Conservation (phyloP, 345 rosid species). For the Citrus sinensis region DVS_A1.0 CM039168.1:1135501-1136000, state of each 20-base stretch:
- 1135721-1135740: too few species aligned
- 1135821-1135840: not conserved
- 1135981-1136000: not conserved
- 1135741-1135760: not conserved
- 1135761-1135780: not conserved
- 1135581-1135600: constrained; percentile 40
- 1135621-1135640: constrained; percentile 26
- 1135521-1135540: not conserved
- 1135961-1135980: too few species aligned
- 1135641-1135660: constrained; percentile 1
- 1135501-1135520: constrained; percentile 66
- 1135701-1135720: too few species aligned
- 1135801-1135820: not conserved
- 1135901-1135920: not conserved
- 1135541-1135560: constrained; percentile 3
- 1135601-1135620: constrained; percentile 29
- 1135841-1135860: not conserved
- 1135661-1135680: not conserved
- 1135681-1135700: not conserved
- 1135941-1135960: too few species aligned
- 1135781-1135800: not conserved
- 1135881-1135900: not conserved
- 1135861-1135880: not conserved
- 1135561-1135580: not conserved
- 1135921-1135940: not conserved